Conservation (phyloP, 345 rosid genomes). For the Pseudoturritis turrita region DNA sequence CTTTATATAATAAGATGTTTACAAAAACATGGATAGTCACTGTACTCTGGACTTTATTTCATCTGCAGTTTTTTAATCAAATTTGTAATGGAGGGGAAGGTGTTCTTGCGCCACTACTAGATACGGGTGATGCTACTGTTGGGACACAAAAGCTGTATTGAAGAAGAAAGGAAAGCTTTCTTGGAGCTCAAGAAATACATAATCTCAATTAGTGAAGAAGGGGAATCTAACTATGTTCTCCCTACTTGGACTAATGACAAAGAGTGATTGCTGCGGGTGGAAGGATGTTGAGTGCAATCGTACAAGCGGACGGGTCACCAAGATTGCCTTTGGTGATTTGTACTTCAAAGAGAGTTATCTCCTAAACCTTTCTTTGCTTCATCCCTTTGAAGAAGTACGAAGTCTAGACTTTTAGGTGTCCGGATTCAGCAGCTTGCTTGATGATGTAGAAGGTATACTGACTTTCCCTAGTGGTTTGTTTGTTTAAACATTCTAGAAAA, state of each 20-base stretch:
- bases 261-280: not conserved
- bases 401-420: too few species aligned
- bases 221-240: not conserved
- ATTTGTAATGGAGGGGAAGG: not conserved
- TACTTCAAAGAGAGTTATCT: not conserved
- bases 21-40: too few species aligned
- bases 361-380: not conserved
- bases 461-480: not conserved
- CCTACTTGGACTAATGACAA: not conserved
- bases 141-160: not conserved
- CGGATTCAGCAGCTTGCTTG: slow-evolving; percentile 3
- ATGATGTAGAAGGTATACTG: slow-evolving; percentile 6
- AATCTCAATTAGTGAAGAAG: not conserved
- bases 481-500: too few species aligned
- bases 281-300: not conserved
- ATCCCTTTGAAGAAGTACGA: not conserved
- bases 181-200: not conserved
- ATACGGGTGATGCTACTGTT: not conserved
- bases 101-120: not conserved
- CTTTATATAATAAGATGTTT: too few species aligned
- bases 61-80: not conserved
- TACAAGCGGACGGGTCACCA: not conserved
- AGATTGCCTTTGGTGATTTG: not conserved
- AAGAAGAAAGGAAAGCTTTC: not conserved
- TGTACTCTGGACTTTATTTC: too few species aligned